These are phyloP conservation scores for Herpotrichia juniperi DNA, from an alignment of 2,329 filamentous ascomycete genomes.

Conservation along the genomic window DNA sequence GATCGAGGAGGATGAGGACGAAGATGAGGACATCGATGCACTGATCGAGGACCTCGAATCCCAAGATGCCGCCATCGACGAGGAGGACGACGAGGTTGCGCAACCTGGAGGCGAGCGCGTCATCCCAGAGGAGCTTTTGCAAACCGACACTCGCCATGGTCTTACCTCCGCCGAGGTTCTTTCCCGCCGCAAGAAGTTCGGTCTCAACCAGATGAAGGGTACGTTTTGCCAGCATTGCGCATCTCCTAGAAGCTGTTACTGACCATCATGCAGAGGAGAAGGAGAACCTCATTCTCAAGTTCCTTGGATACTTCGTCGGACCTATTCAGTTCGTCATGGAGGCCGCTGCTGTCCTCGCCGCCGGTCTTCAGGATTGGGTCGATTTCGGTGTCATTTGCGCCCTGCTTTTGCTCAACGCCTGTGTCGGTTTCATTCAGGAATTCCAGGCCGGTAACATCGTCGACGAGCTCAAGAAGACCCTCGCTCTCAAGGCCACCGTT, in stretches of 20 bases:
- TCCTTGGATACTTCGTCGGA: conserved; percentile 80
- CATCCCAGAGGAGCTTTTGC: conserved; percentile 75
- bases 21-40: conserved; percentile 83
- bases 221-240: not conserved
- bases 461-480: conserved; percentile 87
- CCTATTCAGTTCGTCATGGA: conserved; percentile 96
- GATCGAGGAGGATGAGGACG: conserved; percentile 67
- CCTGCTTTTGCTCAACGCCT: conserved; percentile 81
- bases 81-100: conserved; percentile 67
- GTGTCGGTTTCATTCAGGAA: conserved; percentile 87
- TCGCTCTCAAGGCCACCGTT: conserved; percentile 86
- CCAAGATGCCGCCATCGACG: conserved; percentile 71
- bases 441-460: conserved; percentile 90
- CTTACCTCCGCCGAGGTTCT: conserved; percentile 74
- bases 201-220: conserved; percentile 83
- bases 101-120: conserved; percentile 62
- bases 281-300: conserved; percentile 83
- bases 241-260: conserved; percentile 7
- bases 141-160: conserved; percentile 76
- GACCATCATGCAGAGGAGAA: conserved; percentile 68
- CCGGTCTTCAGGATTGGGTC: conserved; percentile 86
- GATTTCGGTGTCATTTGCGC: conserved; percentile 92
- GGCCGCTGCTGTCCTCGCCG: conserved; percentile 78
- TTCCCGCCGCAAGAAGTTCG: conserved; percentile 71
- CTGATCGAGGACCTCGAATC: conserved; percentile 88